Conservation (phyloP, 441 rosid genomes). For the Populus hybrid region DNA sequence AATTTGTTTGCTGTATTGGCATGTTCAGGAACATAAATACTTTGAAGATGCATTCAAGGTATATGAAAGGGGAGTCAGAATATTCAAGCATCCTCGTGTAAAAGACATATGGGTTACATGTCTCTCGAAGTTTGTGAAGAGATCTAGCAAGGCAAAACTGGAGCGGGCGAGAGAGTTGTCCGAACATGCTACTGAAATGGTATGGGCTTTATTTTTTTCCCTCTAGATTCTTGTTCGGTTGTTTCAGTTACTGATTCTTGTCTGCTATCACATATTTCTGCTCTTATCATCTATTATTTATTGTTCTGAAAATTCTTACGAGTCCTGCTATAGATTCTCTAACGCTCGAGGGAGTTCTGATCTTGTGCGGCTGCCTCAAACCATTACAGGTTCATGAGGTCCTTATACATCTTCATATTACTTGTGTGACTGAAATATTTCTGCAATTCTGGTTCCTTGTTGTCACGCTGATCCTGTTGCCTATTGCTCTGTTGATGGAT, state of each 20-base stretch:
- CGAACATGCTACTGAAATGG: slow-evolving; percentile 81
- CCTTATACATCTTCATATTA: too few relatives aligned
- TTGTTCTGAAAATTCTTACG: too few relatives aligned
- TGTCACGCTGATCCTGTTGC: not conserved
- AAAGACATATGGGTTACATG: slow-evolving; percentile 92
- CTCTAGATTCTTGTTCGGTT: not conserved
- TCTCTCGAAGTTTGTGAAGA: slow-evolving; percentile 78
- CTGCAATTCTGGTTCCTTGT: too few relatives aligned
- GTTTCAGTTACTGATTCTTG: not conserved
- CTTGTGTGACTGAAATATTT: too few relatives aligned
- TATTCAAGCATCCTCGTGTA: slow-evolving; percentile 91
- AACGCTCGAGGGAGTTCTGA: too few relatives aligned
- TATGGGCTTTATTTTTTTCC: slow-evolving; percentile 17
- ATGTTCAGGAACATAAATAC: slow-evolving; percentile 67
- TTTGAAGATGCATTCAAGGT: slow-evolving; percentile 98
- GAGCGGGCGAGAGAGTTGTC: slow-evolving; percentile 91
- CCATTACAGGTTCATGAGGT: too few relatives aligned
- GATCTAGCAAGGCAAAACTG: slow-evolving; percentile 81
- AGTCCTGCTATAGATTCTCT: too few relatives aligned
- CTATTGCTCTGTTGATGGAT: not conserved
- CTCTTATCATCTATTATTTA: too few relatives aligned
- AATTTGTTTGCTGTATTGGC: slow-evolving; percentile 6
- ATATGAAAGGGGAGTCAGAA: slow-evolving; percentile 92
- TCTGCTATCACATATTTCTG: too few relatives aligned
- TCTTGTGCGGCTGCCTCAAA: too few relatives aligned